Evolutionary conservation across 768 basidiomycete species (phyloP).

Genomic region (Tylopilus sp.): DNA sequence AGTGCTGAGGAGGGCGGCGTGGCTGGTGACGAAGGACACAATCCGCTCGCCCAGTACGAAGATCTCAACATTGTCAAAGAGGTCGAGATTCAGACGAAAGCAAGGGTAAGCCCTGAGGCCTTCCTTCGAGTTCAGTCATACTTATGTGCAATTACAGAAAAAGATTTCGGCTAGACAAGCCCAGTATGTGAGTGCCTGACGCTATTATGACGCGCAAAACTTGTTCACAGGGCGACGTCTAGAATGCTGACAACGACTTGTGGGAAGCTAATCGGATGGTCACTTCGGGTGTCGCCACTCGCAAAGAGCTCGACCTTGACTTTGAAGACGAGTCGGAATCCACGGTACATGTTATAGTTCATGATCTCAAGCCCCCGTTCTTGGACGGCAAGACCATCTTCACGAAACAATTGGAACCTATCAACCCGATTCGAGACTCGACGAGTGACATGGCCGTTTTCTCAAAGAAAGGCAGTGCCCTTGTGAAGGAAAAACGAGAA

Average conservation of each 20-base stretch:
- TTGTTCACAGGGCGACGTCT: constrained; percentile 19
- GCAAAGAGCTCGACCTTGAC: constrained; percentile 84
- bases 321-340: constrained; percentile 97
- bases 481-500: constrained; percentile 95
- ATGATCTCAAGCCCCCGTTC: constrained; percentile 96
- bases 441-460: constrained; percentile 96
- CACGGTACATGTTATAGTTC: constrained; percentile 95
- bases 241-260: constrained; percentile 97
- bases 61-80: constrained; percentile 69
- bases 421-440: constrained; percentile 92
- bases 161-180: constrained; percentile 93
- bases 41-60: constrained; percentile 91
- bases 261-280: constrained; percentile 99
- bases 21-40: constrained; percentile 88
- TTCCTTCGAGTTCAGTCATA: neutral
- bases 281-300: constrained; percentile 90
- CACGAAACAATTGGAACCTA: constrained; percentile 94
- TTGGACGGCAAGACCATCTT: constrained; percentile 94
- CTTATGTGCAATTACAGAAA: constrained; percentile 46
- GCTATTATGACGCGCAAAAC: neutral
- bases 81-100: constrained; percentile 72
- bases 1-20: constrained; percentile 84
- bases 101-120: constrained; percentile 48
- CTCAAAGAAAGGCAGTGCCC: constrained; percentile 91
- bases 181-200: constrained; percentile 70